Conservation (phyloP, 257 asterid genomes). For the Salvia splendens region DNA sequence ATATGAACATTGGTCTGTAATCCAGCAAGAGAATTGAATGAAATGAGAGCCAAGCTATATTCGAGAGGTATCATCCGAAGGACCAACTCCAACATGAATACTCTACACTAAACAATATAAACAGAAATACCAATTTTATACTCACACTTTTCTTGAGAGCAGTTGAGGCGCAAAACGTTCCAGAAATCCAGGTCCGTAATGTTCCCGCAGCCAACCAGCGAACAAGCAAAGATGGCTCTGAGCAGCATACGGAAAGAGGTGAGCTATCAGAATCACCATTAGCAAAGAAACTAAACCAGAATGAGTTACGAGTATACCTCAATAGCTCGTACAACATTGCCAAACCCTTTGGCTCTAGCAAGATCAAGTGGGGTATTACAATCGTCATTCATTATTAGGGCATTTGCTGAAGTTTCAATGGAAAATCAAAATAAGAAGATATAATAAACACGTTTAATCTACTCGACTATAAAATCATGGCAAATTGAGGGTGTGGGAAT, state of each 20-base stretch:
- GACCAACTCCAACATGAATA: neutral
- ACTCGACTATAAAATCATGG: constrained; percentile 12
- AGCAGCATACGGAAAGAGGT: constrained; percentile 31
- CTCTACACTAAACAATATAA: neutral
- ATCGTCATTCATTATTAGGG: constrained; percentile 82
- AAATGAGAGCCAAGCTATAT: neutral
- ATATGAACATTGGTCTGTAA: neutral
- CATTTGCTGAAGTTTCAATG: constrained; percentile 65
- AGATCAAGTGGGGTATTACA: constrained; percentile 93
- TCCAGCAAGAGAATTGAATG: neutral
- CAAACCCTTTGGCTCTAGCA: constrained; percentile 83
- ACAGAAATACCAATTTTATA: neutral
- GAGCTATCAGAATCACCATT: neutral
- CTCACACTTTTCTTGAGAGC: constrained; percentile 92
- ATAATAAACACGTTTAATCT: constrained; percentile 1
- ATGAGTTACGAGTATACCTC: constrained; percentile 56
- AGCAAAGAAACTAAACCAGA: neutral
- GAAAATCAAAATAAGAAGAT: constrained; percentile 19
- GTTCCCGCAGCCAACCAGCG: constrained; percentile 88
- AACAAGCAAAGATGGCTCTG: constrained; percentile 84
- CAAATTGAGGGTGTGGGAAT: neutral
- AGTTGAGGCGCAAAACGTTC: constrained; percentile 81
- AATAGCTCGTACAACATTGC: constrained; percentile 82
- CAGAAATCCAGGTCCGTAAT: constrained; percentile 86
- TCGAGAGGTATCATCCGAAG: neutral